Percentiles rank a stretch among this genome's conserved stretches.
These are phyloP conservation scores for Pogostemon cablin DNA, from an alignment of 257 asterid species.

Conservation along the genomic window DNA sequence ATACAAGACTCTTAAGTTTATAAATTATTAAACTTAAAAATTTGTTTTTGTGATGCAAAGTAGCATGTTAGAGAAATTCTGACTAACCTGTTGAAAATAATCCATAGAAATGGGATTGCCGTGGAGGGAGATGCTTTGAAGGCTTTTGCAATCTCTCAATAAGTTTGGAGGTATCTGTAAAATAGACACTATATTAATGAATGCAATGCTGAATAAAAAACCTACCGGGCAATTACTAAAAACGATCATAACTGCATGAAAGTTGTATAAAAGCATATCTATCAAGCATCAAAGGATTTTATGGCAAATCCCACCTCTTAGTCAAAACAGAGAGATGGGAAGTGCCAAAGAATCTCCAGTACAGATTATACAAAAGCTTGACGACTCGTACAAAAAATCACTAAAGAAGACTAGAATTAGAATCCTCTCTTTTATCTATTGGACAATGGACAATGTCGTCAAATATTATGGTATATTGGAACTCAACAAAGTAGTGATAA, in stretches of 20 bases:
- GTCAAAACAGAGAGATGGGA: neutral
- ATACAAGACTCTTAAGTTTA: no score
- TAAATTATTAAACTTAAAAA: no score
- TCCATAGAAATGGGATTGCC: constrained; percentile 95
- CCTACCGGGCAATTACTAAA: neutral
- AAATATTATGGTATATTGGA: no score
- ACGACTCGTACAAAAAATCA: no score
- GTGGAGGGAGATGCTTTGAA: constrained; percentile 86
- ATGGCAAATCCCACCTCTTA: constrained; percentile 8
- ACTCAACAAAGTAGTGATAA: no score
- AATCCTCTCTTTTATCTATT: neutral
- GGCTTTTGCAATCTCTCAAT: constrained; percentile 77
- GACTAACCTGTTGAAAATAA: constrained; percentile 74
- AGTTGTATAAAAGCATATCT: neutral
- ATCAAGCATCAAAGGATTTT: constrained; percentile 1
- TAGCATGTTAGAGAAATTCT: neutral
- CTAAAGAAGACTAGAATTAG: neutral
- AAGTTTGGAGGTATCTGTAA: constrained; percentile 77
- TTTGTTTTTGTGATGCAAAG: no score
- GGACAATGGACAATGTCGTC: no score
- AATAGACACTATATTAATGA: constrained; percentile 19
- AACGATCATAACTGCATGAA: neutral
- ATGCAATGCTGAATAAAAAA: constrained; percentile 20
- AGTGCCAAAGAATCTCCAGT: neutral
- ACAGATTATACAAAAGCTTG: no score